Evolutionary conservation across 768 basidiomycete species (phyloP).

Genomic region (Suillus subalutaceus): DNA sequence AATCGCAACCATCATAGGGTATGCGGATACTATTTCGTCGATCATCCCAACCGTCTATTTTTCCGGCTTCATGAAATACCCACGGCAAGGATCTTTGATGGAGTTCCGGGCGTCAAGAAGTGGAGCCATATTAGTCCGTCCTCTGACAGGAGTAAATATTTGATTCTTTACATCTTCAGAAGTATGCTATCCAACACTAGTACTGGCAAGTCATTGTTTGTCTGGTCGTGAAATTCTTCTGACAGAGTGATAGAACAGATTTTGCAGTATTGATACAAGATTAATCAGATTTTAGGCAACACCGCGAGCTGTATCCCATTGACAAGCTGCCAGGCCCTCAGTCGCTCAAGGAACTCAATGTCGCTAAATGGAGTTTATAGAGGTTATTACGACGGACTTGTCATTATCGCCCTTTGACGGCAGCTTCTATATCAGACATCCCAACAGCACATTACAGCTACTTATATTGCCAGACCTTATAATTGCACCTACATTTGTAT

Average conservation of each 20-base stretch:
- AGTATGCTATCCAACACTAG: slow-evolving; percentile 19
- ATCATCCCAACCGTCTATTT: slow-evolving; percentile 43
- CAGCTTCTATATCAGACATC: not conserved
- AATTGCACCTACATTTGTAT: not conserved
- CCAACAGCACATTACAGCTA: not conserved
- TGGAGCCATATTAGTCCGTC: slow-evolving; percentile 44
- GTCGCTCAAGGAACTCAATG: slow-evolving; percentile 5
- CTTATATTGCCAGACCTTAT: not conserved
- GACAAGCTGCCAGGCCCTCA: not conserved
- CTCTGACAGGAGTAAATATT: not conserved
- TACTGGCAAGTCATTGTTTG: slow-evolving; percentile 26
- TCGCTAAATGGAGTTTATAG: slow-evolving; percentile 22
- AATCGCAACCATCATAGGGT: not conserved
- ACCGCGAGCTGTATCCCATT: slow-evolving; percentile 12
- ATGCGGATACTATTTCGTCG: slow-evolving; percentile 46
- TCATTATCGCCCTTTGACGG: slow-evolving; percentile 14
- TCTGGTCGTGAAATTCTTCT: not conserved
- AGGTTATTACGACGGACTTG: slow-evolving; percentile 9
- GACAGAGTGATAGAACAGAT: not conserved
- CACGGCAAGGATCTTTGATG: slow-evolving; percentile 32
- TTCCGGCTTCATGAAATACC: slow-evolving; percentile 51
- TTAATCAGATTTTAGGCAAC: slow-evolving; percentile 8
- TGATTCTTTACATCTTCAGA: slow-evolving; percentile 15
- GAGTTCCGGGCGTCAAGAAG: slow-evolving; percentile 42
- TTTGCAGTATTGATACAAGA: not conserved